Evolutionary conservation across 257 asterid species (phyloP).

Genomic region (Solanum tarapatanum): DNA sequence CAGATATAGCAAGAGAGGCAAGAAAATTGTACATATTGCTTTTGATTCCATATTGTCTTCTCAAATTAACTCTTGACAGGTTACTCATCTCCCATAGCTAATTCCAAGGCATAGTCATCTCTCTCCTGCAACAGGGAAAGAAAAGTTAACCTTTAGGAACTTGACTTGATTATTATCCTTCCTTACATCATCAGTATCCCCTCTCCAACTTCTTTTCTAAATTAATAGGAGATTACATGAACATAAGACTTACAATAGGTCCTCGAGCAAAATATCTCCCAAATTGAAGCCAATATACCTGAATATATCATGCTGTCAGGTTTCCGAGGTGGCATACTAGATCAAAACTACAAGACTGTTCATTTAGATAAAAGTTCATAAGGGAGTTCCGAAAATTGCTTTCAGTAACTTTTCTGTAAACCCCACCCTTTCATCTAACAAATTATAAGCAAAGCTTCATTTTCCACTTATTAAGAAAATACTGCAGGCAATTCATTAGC

Average conservation of each 20-base stretch:
- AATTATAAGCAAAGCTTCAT: background rate
- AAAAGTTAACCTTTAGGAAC: background rate
- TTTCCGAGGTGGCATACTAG: background rate
- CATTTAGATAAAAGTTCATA: background rate
- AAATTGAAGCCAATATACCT: slow-evolving; percentile 98
- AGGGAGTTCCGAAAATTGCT: background rate
- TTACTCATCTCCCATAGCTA: slow-evolving; percentile 93
- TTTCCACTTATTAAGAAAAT: background rate
- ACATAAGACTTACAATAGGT: slow-evolving; percentile 55
- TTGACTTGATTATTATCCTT: background rate
- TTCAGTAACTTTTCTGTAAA: background rate
- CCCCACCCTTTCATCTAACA: background rate
- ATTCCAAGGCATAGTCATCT: slow-evolving; percentile 89
- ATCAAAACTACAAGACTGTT: background rate
- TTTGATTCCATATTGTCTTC: background rate
- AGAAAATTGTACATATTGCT: background rate
- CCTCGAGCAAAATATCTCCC: slow-evolving; percentile 99
- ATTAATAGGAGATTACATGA: background rate
- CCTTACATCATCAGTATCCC: background rate
- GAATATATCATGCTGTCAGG: slow-evolving; percentile 16
- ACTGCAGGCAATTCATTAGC: background rate
- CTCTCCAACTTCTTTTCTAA: background rate
- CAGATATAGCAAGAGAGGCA: background rate
- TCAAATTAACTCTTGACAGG: background rate
- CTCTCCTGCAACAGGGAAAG: slow-evolving; percentile 56